Conservation (phyloP, 371 early-diverging fungal species). For the Mucor mucedo region DNA sequence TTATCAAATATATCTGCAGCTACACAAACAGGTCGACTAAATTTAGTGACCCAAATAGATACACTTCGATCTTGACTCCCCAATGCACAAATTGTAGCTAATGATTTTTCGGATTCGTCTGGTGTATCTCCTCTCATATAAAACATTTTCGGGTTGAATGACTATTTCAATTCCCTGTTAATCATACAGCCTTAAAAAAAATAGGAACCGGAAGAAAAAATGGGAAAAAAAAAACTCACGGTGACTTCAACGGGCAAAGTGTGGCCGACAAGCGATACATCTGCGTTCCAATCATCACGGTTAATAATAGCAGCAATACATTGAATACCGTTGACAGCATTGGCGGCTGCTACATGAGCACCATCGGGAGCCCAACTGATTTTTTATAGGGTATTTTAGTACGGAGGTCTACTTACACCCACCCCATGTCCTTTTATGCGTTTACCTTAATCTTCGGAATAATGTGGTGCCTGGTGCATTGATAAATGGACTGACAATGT, state of each 20-base stretch:
- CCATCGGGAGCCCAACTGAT: constrained; percentile 95
- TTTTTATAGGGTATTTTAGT: no score
- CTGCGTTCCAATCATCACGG: constrained; percentile 80
- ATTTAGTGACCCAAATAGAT: constrained; percentile 88
- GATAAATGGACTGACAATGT: constrained; percentile 77
- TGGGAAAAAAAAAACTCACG: constrained; percentile 48
- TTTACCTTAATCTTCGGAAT: constrained; percentile 75
- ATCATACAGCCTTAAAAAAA: no score
- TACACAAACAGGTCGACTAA: constrained; percentile 75
- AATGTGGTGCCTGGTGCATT: constrained; percentile 84
- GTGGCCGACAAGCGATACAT: constrained; percentile 90
- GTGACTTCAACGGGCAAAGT: constrained; percentile 89
- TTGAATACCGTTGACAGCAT: constrained; percentile 84
- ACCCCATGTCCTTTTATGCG: no score
- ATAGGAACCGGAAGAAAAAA: no score
- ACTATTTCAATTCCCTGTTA: constrained; percentile 21
- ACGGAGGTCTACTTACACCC: no score
- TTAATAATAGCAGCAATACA: constrained; percentile 85
- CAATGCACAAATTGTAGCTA: constrained; percentile 80
- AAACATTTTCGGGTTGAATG: constrained; percentile 85
- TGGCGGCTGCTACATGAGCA: constrained; percentile 84
- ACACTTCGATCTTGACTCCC: constrained; percentile 93
- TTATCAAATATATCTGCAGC: constrained; percentile 80
- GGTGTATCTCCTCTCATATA: constrained; percentile 34
- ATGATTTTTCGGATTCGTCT: constrained; percentile 26